Percentiles rank a stretch among this genome's conserved stretches.
These are phyloP conservation scores for Symbiodinium natans DNA, from an alignment of 73 alveolate species.

Conservation along the genomic window DNA sequence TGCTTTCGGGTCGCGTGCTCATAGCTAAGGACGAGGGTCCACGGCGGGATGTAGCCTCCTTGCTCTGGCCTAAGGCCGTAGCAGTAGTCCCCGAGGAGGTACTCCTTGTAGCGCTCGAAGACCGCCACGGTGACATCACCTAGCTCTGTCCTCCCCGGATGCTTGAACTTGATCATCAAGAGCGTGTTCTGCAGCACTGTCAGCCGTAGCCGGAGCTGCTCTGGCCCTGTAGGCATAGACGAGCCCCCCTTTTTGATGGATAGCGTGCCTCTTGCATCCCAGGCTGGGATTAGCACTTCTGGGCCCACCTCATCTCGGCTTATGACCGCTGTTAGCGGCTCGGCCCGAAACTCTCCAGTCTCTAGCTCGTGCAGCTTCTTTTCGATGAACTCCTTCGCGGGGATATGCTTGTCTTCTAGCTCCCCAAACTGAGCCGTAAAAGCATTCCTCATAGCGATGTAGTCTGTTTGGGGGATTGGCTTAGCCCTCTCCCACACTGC, in stretches of 20 bases:
- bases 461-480: background rate
- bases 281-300: background rate
- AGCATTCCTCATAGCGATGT: background rate
- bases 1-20: constrained; percentile 21
- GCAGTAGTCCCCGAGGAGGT: constrained; percentile 9
- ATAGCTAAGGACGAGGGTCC: background rate
- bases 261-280: constrained; percentile 32
- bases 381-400: constrained; percentile 43
- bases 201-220: background rate
- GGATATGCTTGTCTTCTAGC: constrained; percentile 9
- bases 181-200: constrained; percentile 8
- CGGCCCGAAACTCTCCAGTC: constrained; percentile 28
- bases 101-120: constrained; percentile 14
- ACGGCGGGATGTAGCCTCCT: background rate
- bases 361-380: constrained; percentile 34
- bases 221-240: background rate
- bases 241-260: constrained; percentile 3
- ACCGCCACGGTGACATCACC: background rate
- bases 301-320: constrained; percentile 17
- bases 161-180: background rate
- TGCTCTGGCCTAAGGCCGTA: background rate
- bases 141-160: background rate
- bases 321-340: background rate
- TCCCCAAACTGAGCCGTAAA: background rate
- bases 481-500: background rate